A percentile compares a stretch with the other conserved stretches of the same genome.
phyloP scores from a whole-genome alignment of 306 rosid genomes.

The Cucumis cinereus region DNA sequence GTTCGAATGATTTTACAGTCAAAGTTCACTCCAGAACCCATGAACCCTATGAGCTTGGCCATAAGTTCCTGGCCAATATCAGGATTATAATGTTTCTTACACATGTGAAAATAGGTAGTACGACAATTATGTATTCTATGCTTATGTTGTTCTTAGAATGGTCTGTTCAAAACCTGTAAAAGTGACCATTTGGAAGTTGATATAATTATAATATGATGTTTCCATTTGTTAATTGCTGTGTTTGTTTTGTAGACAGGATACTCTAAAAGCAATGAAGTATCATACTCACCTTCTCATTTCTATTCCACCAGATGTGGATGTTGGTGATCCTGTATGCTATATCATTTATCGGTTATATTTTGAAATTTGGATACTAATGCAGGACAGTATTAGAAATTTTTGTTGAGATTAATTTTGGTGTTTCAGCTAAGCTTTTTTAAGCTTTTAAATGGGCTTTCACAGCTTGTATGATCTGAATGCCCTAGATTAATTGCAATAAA shows the following conservation, averaged over 20 bases:
- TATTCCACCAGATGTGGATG: constrained; percentile 43
- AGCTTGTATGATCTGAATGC: neutral
- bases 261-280: constrained; percentile 34
- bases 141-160: neutral
- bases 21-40: neutral
- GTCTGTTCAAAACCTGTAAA: neutral
- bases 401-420: neutral
- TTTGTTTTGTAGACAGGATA: constrained; percentile 27
- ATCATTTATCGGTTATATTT: neutral
- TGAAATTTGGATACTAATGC: neutral
- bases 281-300: constrained; percentile 72
- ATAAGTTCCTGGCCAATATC: neutral
- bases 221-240: neutral
- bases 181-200: neutral
- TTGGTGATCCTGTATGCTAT: constrained; percentile 65
- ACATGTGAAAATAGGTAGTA: neutral
- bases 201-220: neutral
- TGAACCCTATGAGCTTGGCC: neutral
- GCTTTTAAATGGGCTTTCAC: neutral
- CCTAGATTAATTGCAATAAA: neutral
- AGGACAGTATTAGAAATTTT: neutral
- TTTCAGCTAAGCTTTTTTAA: neutral
- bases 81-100: neutral
- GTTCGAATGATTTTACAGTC: neutral
- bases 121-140: neutral